A percentile compares a stretch with the other conserved stretches of the same genome.
phyloP scores from a whole-genome alignment of 352 stramenopile species.

The Globisporangium perplexum region DNA sequence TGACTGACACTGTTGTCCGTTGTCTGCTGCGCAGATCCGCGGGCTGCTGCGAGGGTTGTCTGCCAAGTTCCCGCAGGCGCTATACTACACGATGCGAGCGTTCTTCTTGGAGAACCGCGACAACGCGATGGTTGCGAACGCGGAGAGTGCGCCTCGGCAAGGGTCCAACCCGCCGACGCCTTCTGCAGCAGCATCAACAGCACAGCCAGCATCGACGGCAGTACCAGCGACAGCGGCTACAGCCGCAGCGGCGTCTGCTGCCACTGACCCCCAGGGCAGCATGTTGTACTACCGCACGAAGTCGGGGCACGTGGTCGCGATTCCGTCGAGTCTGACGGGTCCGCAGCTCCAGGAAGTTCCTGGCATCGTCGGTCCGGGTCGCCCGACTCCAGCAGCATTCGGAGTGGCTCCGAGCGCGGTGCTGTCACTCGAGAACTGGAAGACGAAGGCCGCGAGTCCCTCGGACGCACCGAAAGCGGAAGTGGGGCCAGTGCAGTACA shows the following conservation, averaged over 20 bases:
- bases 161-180: slow-evolving; percentile 10
- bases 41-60: slow-evolving; percentile 74
- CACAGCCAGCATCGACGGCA: slow-evolving; percentile 3
- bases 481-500: slow-evolving; percentile 85
- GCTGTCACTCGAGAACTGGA: slow-evolving; percentile 67
- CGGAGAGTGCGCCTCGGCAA: slow-evolving; percentile 18
- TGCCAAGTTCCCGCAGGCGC: slow-evolving; percentile 95
- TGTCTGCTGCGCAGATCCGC: slow-evolving; percentile 45
- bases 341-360: slow-evolving; percentile 66
- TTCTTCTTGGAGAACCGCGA: slow-evolving; percentile 98
- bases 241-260: slow-evolving; percentile 5
- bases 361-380: slow-evolving; percentile 61
- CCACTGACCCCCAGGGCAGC: slow-evolving; percentile 8
- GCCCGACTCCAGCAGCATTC: slow-evolving; percentile 58
- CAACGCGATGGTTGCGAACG: slow-evolving; percentile 54
- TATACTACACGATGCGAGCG: slow-evolving; percentile 97
- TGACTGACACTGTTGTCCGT: not conserved
- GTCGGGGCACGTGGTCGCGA: slow-evolving; percentile 67
- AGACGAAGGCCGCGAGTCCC: slow-evolving; percentile 45
- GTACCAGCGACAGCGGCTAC: not conserved
- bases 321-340: slow-evolving; percentile 49
- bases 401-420: slow-evolving; percentile 57
- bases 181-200: slow-evolving; percentile 1
- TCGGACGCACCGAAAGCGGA: slow-evolving; percentile 47
- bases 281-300: slow-evolving; percentile 78